Percentiles rank a stretch among this genome's conserved stretches.
These are phyloP conservation scores for Tolypocladium pustulatum DNA, from an alignment of 2,329 filamentous ascomycete species.

Conservation along the genomic window DNA sequence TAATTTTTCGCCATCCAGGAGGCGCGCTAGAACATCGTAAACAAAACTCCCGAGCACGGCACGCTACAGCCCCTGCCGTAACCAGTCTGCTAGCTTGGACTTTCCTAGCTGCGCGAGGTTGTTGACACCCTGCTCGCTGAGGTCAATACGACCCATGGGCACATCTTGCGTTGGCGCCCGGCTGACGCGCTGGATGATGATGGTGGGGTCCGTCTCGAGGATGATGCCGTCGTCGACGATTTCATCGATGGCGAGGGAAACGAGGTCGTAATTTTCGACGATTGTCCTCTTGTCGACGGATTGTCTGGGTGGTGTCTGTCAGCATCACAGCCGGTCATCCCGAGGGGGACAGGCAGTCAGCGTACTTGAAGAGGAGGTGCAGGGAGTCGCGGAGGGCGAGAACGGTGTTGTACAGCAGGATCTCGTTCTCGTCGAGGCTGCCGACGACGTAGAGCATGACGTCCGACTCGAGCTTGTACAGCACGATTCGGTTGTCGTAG, in stretches of 20 bases:
- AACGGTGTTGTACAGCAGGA: constrained; percentile 89
- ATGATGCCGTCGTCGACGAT: constrained; percentile 94
- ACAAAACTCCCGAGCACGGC: neutral
- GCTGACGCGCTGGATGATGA: constrained; percentile 86
- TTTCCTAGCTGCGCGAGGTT: constrained; percentile 92
- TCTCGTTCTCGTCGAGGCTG: constrained; percentile 88
- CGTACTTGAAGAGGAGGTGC: constrained; percentile 85
- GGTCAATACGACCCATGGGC: constrained; percentile 85
- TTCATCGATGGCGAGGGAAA: constrained; percentile 89
- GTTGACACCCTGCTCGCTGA: constrained; percentile 90
- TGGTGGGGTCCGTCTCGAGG: constrained; percentile 90
- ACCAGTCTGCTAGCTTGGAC: constrained; percentile 79
- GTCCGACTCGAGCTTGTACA: constrained; percentile 97
- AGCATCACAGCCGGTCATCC: neutral
- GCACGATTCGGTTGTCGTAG: constrained; percentile 90
- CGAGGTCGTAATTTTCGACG: constrained; percentile 96
- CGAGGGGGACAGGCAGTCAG: neutral
- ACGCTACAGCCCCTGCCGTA: constrained; percentile 67
- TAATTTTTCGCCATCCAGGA: neutral
- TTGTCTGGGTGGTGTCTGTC: constrained; percentile 52
- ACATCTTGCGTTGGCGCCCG: constrained; percentile 85
- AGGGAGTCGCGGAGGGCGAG: constrained; percentile 83
- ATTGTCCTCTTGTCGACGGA: constrained; percentile 96
- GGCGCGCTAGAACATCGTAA: constrained; percentile 1
- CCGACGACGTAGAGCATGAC: constrained; percentile 94